Evolutionary conservation across 1,284 basidiomycete species (phyloP).

Genomic region (Xerocomus nothofagi): DNA sequence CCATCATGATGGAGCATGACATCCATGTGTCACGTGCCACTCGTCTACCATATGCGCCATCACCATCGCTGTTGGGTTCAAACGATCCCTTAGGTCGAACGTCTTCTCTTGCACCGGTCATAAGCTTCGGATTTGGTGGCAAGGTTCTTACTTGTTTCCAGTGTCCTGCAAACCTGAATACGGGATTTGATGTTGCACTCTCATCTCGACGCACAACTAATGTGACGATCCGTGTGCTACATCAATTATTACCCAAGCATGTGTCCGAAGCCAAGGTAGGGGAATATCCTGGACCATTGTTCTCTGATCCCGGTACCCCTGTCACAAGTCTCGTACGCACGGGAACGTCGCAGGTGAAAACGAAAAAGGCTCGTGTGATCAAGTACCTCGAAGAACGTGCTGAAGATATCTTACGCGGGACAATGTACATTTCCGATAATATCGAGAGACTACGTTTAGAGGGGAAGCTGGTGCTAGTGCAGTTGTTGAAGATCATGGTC

Average conservation of each 20-base stretch:
- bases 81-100: constrained; percentile 84
- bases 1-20: constrained; percentile 42
- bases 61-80: constrained; percentile 73
- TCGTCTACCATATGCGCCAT: constrained; percentile 66
- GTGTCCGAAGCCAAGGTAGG: constrained; percentile 57
- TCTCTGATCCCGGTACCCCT: constrained; percentile 71
- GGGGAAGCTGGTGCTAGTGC: constrained; percentile 75
- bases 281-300: constrained; percentile 83
- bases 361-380: constrained; percentile 77
- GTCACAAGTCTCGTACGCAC: constrained; percentile 70
- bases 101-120: constrained; percentile 70
- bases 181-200: constrained; percentile 76
- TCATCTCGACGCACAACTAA: constrained; percentile 69
- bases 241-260: constrained; percentile 68
- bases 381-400: constrained; percentile 76
- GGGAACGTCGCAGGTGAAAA: constrained; percentile 66
- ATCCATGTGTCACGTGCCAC: constrained; percentile 43
- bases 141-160: constrained; percentile 87
- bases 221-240: constrained; percentile 66
- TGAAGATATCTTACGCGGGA: constrained; percentile 74
- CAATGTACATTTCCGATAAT: constrained; percentile 67
- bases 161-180: constrained; percentile 61
- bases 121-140: constrained; percentile 90
- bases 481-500: constrained; percentile 75
- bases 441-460: constrained; percentile 65